Base-by-base conservation (phyloP, 495 filamentous ascomycete species). In the Tuber brumale region DNA sequence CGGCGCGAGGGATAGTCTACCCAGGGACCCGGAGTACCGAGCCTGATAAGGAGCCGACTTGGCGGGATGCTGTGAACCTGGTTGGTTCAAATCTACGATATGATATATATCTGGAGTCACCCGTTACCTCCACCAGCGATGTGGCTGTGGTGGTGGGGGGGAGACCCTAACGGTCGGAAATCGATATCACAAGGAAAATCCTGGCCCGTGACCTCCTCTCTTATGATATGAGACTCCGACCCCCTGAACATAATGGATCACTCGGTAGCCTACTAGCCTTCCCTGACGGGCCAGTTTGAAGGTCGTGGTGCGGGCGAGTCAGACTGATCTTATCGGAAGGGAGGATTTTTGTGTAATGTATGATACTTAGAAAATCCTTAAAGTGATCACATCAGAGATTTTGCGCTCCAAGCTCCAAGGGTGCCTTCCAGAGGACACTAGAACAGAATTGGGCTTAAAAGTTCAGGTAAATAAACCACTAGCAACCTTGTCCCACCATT, bases 171-270 rank as follows among this genome's bases (percentile, higher is more conserved):
- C 57, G 0, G 57, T 66, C 27, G 57, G 57, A 31, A 66, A 66
- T 66, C n/a, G n/a, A 31, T 66, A 31, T 23, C 45, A 19, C 48
- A 8, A 57, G 21, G 48, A 12, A n/a, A n/a, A n/a, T 57, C 7
- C 48, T n/a, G 48, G 48, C 48, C 48, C 48, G 48, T 57, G 48
- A 57, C 48, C 48, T 14, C 51, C n/a, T 6, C n/a, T 12, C 51
- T 61, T 46, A 45, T 45, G 0, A 45, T 57, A 45, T 10, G 1
- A 10, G 23, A 57, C n/a, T 12, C 51, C 10, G 9, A 61, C 0
- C n/a, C 51, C n/a, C 51, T 9, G n/a, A 61, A 61, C 51, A 61
- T 61, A 61, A n/a, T 27, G 51, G 51, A 61, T 61, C 51, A 61
- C 51, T 61, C 51, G 51, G 51, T n/a, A 27, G 41, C 3, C 39